Evolutionary conservation across 2,329 filamentous ascomycete species (phyloP).

Genomic region (Colletotrichum godetiae): DNA sequence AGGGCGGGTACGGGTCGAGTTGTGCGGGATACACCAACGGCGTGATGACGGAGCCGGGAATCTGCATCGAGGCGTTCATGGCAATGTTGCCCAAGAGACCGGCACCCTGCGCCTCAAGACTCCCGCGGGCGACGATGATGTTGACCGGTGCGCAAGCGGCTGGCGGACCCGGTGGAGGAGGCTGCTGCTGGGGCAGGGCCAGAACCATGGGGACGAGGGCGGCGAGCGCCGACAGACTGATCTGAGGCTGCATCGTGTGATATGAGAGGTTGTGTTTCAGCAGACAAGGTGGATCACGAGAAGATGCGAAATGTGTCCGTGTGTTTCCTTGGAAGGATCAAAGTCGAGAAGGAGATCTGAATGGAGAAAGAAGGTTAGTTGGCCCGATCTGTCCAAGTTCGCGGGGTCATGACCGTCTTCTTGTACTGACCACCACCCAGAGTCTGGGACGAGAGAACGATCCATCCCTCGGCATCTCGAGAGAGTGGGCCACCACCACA

Average conservation of each 20-base stretch:
- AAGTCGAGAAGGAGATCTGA: background rate
- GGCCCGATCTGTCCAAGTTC: background rate
- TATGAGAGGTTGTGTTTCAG: background rate
- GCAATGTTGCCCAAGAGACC: slow-evolving; percentile 50
- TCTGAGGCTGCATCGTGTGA: slow-evolving; percentile 5
- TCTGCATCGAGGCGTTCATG: slow-evolving; percentile 42
- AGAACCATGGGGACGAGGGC: slow-evolving; percentile 17
- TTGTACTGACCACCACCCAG: slow-evolving; percentile 22
- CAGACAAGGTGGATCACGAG: background rate
- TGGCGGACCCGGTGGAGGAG: background rate
- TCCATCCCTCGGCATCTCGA: slow-evolving; percentile 20
- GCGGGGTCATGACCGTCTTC: slow-evolving; percentile 4
- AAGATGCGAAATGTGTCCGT: background rate
- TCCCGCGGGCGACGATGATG: slow-evolving; percentile 54
- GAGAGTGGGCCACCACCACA: background rate
- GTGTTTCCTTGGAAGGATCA: background rate
- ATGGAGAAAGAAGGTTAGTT: background rate
- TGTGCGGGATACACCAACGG: slow-evolving; percentile 54
- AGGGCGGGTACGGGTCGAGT: slow-evolving; percentile 46
- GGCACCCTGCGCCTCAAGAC: slow-evolving; percentile 46
- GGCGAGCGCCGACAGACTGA: slow-evolving; percentile 21
- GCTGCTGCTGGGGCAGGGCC: slow-evolving; percentile 4
- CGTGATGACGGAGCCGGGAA: slow-evolving; percentile 48
- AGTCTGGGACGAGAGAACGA: slow-evolving; percentile 19
- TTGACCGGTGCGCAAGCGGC: slow-evolving; percentile 41